These are phyloP conservation scores for Kernera saxatilis DNA, from an alignment of 345 rosid species.

Conservation along the genomic window DNA sequence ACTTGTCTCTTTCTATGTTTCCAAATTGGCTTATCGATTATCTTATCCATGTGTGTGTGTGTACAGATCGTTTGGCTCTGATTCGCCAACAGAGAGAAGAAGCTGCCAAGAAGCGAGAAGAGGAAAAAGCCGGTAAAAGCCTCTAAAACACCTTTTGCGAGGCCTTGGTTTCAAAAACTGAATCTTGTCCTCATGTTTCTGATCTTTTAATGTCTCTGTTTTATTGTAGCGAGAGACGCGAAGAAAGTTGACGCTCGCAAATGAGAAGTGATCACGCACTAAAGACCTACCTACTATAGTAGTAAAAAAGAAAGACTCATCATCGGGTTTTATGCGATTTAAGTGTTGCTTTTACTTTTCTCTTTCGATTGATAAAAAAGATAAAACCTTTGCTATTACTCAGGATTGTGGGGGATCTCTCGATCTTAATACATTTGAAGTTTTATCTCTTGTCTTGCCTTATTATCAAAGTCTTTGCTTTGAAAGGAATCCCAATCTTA, in stretches of 20 bases:
- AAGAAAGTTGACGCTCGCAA: conserved; percentile 50
- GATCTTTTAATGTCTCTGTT: conserved; percentile 2
- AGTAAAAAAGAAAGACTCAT: neutral
- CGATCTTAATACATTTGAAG: conserved; percentile 14
- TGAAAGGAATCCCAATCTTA: too few species aligned
- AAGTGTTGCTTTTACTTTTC: conserved; percentile 11
- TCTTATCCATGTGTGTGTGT: neutral
- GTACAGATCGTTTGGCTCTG: conserved; percentile 69
- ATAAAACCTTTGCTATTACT: conserved; percentile 3
- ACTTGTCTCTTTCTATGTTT: neutral
- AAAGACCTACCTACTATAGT: neutral
- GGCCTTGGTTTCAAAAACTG: neutral
- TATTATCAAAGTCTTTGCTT: too few species aligned
- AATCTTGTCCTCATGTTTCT: neutral
- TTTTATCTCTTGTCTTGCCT: neutral
- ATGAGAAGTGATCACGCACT: conserved; percentile 23
- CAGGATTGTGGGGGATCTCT: neutral
- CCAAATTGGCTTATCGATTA: neutral
- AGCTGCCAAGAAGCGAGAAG: conserved; percentile 64
- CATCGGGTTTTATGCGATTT: conserved; percentile 3
- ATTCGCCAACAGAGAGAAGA: conserved; percentile 84
- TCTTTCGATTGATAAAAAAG: conserved; percentile 5
- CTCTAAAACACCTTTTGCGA: neutral
- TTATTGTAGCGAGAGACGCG: conserved; percentile 39
- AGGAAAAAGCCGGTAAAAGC: conserved; percentile 52